A percentile compares a stretch with the other conserved stretches of the same genome.
phyloP scores from a whole-genome alignment of 75 land plant genomes.

The Cunninghamia lanceolata region DNA sequence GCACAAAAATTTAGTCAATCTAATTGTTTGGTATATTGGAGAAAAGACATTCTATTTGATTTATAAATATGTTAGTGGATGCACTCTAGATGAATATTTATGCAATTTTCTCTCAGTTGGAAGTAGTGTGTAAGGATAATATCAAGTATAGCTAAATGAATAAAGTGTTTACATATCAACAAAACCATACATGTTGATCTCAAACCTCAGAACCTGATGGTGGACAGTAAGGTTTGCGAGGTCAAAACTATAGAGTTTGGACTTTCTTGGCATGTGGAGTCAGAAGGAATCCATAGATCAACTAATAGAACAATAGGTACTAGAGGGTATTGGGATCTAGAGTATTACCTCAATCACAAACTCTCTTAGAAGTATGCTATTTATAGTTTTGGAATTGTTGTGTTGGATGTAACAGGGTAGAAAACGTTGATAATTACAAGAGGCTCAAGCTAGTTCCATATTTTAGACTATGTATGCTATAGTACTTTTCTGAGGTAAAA shows the following conservation, averaged over 20 bases:
- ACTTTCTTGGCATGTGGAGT: not conserved
- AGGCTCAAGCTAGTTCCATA: not conserved
- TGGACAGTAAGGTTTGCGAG: not conserved
- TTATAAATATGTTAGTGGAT: not conserved
- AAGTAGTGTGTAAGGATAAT: too few species aligned
- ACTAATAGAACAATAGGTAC: not conserved
- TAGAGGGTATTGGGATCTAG: not conserved
- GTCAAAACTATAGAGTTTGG: not conserved
- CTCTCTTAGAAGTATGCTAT: not conserved
- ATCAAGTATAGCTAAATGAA: not conserved
- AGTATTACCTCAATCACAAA: not conserved
- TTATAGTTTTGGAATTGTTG: slow-evolving; percentile 5
- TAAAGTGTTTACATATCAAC: not conserved
- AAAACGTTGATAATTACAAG: not conserved
- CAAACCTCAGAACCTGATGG: not conserved
- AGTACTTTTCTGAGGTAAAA: too few species aligned
- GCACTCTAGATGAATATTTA: not conserved
- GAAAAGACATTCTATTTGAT: not conserved
- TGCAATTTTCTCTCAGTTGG: not conserved
- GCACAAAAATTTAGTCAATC: not conserved
- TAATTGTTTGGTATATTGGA: not conserved
- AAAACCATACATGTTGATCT: not conserved
- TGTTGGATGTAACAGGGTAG: not conserved
- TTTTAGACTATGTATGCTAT: not conserved
- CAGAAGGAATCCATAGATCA: not conserved